phyloP scores from a whole-genome alignment of 805 yeast genomes.

The Saturnispora dispora region DNA sequence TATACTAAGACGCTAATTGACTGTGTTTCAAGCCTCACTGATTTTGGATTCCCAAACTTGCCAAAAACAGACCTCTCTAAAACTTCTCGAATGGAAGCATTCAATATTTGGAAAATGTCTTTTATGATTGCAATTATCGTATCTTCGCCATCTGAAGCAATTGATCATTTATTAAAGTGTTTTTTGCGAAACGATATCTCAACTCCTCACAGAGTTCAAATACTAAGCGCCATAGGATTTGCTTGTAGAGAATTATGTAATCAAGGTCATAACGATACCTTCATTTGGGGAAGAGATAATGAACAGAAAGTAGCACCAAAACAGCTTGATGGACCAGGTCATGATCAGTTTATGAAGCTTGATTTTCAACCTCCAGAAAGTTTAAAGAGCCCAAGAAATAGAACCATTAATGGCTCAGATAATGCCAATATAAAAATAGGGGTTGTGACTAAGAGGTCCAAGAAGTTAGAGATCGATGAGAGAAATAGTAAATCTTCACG shows the following conservation, averaged over 20 bases:
- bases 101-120: slow-evolving; percentile 58
- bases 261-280: slow-evolving; percentile 39
- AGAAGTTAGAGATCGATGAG: slow-evolving; percentile 21
- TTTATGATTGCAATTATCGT: slow-evolving; percentile 57
- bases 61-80: slow-evolving; percentile 18
- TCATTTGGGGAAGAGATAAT: slow-evolving; percentile 31
- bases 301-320: slow-evolving; percentile 22
- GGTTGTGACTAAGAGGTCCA: slow-evolving; percentile 35
- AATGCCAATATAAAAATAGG: slow-evolving; percentile 29
- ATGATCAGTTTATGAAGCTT: slow-evolving; percentile 30
- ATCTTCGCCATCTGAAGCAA: slow-evolving; percentile 33
- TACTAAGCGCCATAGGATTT: slow-evolving; percentile 60
- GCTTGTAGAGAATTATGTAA: slow-evolving; percentile 66
- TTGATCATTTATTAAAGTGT: slow-evolving; percentile 38
- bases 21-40: slow-evolving; percentile 43
- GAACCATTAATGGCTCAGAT: slow-evolving; percentile 25
- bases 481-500: slow-evolving; percentile 10
- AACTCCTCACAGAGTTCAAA: slow-evolving; percentile 62
- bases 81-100: slow-evolving; percentile 38
- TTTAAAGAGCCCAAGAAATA: slow-evolving; percentile 22
- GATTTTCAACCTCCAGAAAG: slow-evolving; percentile 9
- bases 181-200: slow-evolving; percentile 70
- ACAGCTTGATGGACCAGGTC: slow-evolving; percentile 39
- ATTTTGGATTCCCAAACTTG: slow-evolving; percentile 22
- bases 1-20: slow-evolving; percentile 48